Conservation (phyloP, 2,329 filamentous ascomycete genomes). For the Colletotrichum sansevieriae region DNA sequence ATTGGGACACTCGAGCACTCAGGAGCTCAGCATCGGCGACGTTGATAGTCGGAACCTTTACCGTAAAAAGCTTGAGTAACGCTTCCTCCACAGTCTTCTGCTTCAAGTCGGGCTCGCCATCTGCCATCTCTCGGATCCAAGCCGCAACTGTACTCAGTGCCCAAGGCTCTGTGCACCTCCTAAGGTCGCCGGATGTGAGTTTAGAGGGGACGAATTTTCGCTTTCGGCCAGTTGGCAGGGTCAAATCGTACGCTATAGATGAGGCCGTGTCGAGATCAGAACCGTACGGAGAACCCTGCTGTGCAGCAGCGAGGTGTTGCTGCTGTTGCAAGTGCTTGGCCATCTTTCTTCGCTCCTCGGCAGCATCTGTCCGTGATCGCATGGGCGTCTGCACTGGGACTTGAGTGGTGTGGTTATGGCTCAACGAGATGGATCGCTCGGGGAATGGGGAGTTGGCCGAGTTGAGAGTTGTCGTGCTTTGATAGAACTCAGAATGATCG, state of each 20-base stretch:
- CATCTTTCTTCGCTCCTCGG: slow-evolving; percentile 73
- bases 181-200: slow-evolving; percentile 83
- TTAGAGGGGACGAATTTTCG: slow-evolving; percentile 90
- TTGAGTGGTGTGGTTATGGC: slow-evolving; percentile 83
- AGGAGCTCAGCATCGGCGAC: slow-evolving; percentile 94
- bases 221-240: slow-evolving; percentile 82
- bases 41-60: slow-evolving; percentile 98
- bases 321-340: slow-evolving; percentile 69
- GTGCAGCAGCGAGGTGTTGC: slow-evolving; percentile 61
- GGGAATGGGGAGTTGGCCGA: slow-evolving; percentile 59
- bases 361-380: slow-evolving; percentile 92
- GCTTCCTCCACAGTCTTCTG: slow-evolving; percentile 88
- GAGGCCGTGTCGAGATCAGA: slow-evolving; percentile 64
- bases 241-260: slow-evolving; percentile 81
- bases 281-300: slow-evolving; percentile 66
- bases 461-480: slow-evolving; percentile 48
- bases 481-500: slow-evolving; percentile 64
- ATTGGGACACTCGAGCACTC: slow-evolving; percentile 79
- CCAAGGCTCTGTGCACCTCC: slow-evolving; percentile 90
- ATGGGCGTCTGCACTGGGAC: slow-evolving; percentile 79
- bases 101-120: slow-evolving; percentile 90
- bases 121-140: slow-evolving; percentile 91
- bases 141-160: slow-evolving; percentile 87
- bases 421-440: slow-evolving; percentile 85
- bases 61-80: slow-evolving; percentile 88